A percentile compares a stretch with the other conserved stretches of the same genome.
These are phyloP conservation scores for Microbotryum violaceum DNA, from an alignment of 1,284 basidiomycete species.

Conservation along the genomic window DNA sequence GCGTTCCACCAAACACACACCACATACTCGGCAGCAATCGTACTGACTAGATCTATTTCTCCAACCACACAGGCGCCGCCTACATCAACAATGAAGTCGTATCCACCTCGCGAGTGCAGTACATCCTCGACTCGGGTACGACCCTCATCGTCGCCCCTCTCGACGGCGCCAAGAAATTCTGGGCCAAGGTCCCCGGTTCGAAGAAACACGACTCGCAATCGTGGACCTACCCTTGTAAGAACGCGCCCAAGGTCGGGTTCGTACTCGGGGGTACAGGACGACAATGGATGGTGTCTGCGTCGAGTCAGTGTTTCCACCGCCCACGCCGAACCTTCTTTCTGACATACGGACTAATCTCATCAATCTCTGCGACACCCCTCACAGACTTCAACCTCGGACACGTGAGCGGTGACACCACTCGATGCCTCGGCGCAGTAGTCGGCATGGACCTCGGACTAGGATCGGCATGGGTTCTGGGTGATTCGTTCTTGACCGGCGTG, in stretches of 20 bases:
- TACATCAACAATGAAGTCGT: conserved; percentile 4
- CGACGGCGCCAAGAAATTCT: conserved; percentile 18
- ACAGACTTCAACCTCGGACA: conserved; percentile 26
- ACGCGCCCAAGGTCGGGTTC: too few relatives aligned
- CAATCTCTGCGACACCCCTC: too few relatives aligned
- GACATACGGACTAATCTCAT: background rate
- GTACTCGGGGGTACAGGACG: too few relatives aligned
- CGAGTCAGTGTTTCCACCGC: too few relatives aligned
- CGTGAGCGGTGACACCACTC: background rate
- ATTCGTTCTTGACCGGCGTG: conserved; percentile 4
- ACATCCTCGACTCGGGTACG: conserved; percentile 26
- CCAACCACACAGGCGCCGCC: background rate
- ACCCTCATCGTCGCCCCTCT: conserved; percentile 25
- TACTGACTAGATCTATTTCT: too few relatives aligned
- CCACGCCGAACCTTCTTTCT: background rate
- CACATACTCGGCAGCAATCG: too few relatives aligned
- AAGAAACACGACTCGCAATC: background rate
- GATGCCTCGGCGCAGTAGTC: conserved; percentile 21
- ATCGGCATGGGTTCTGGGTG: conserved; percentile 11
- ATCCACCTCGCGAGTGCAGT: background rate
- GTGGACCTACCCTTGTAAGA: conserved; percentile 9
- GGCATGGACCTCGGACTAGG: conserved; percentile 16
- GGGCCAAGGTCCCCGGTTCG: conserved; percentile 11
- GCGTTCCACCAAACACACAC: background rate
- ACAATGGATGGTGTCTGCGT: too few relatives aligned